Conservation (phyloP, 805 yeast species). For the Wickerhamiella spandovensis region DNA sequence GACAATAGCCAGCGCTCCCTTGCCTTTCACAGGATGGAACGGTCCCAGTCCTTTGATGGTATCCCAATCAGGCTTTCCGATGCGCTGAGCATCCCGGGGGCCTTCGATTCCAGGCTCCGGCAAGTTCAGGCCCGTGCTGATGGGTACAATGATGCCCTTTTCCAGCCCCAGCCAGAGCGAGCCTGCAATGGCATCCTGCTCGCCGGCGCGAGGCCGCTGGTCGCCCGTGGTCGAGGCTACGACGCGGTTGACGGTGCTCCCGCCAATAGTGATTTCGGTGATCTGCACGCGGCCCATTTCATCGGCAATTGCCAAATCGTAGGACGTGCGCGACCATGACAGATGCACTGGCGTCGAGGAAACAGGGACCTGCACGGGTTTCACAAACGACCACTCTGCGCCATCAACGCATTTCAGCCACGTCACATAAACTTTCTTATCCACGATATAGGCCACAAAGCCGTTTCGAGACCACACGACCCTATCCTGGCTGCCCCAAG, state of each 20-base stretch:
- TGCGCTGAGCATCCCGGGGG: conserved; percentile 1
- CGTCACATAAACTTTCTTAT: conserved; percentile 38
- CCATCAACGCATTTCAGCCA: conserved; percentile 68
- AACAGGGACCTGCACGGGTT: conserved; percentile 31
- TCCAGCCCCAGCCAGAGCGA: conserved; percentile 67
- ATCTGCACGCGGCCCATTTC: conserved; percentile 52
- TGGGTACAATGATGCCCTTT: conserved; percentile 34
- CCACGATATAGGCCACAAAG: conserved; percentile 52
- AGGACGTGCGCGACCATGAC: conserved; percentile 66
- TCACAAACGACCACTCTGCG: conserved; percentile 60
- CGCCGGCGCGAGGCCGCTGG: conserved; percentile 16
- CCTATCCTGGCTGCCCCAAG: conserved; percentile 4
- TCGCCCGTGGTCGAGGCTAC: conserved; percentile 18
- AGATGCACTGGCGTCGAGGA: conserved; percentile 26
- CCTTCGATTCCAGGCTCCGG: conserved; percentile 3
- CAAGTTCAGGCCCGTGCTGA: not conserved
- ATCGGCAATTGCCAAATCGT: conserved; percentile 73
- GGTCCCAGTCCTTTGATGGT: conserved; percentile 43
- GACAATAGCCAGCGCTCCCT: conserved; percentile 57
- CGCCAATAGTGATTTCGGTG: conserved; percentile 22
- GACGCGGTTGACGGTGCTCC: conserved; percentile 6
- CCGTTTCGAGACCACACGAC: conserved; percentile 38
- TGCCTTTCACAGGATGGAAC: conserved; percentile 52
- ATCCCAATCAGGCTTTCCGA: conserved; percentile 25
- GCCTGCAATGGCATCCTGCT: conserved; percentile 29